These are phyloP conservation scores for Streptanthus diversifolius DNA, from an alignment of 345 rosid species.

Conservation along the genomic window DNA sequence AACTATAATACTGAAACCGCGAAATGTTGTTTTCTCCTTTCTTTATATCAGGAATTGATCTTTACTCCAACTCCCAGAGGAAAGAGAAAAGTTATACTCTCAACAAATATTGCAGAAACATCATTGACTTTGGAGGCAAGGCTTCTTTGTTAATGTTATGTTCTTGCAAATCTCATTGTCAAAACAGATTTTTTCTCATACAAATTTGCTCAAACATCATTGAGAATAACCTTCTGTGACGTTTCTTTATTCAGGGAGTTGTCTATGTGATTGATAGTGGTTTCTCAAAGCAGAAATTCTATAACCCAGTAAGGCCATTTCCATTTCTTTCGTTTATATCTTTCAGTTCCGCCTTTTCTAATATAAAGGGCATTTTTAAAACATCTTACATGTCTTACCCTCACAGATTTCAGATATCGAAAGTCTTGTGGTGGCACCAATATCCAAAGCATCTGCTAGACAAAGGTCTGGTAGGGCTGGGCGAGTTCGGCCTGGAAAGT, in stretches of 20 bases:
- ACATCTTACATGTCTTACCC: slow-evolving; percentile 3
- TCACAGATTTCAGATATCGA: slow-evolving; percentile 85
- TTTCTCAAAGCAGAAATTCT: slow-evolving; percentile 91
- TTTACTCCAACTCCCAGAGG: slow-evolving; percentile 90
- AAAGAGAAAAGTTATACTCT: slow-evolving; percentile 85
- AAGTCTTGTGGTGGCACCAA: slow-evolving; percentile 89
- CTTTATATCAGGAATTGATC: slow-evolving; percentile 57
- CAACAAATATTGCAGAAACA: slow-evolving; percentile 95
- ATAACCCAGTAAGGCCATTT: slow-evolving; percentile 69
- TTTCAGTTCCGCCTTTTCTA: neutral
- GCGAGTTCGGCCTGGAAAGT: slow-evolving; percentile 90
- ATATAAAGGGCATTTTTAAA: neutral
- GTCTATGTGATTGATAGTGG: slow-evolving; percentile 96
- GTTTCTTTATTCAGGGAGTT: slow-evolving; percentile 54
- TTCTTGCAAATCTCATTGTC: neutral
- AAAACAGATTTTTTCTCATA: neutral
- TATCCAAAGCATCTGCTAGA: slow-evolving; percentile 94
- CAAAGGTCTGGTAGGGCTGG: slow-evolving; percentile 99
- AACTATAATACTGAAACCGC: neutral
- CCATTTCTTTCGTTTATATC: slow-evolving; percentile 6
- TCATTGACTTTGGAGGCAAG: slow-evolving; percentile 89
- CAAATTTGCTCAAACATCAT: neutral
- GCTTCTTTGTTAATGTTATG: neutral
- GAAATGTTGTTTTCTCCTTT: slow-evolving; percentile 5
- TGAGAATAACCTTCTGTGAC: neutral